These are phyloP conservation scores for Backusella westeae DNA, from an alignment of 192 early-diverging fungal genomes.

Conservation along the genomic window DNA sequence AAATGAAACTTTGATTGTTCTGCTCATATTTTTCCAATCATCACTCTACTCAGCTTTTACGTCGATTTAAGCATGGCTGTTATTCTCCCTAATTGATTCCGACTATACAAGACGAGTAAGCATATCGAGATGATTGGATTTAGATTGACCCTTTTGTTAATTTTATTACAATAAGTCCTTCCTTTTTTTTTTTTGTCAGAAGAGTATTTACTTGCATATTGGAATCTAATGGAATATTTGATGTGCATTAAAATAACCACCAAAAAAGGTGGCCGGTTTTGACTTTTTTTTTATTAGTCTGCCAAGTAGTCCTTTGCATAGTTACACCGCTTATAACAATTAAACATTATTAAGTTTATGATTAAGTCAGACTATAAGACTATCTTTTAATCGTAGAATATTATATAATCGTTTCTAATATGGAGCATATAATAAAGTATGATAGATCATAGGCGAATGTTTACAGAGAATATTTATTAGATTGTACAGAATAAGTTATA, in stretches of 20 bases:
- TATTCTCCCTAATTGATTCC: background rate
- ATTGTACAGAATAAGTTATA: constrained; percentile 9
- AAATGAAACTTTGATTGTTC: background rate
- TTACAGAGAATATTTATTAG: constrained; percentile 5
- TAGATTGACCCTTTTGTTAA: background rate
- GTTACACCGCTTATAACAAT: background rate
- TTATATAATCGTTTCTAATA: background rate
- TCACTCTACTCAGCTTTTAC: background rate
- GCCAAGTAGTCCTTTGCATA: background rate
- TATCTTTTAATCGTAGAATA: background rate
- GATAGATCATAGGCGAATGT: background rate
- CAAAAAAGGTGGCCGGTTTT: background rate
- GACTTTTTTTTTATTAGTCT: background rate
- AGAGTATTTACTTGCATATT: background rate
- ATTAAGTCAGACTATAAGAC: background rate
- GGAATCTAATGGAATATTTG: background rate
- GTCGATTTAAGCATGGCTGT: background rate
- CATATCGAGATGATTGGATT: background rate
- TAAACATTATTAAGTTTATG: background rate
- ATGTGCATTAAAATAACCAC: background rate
- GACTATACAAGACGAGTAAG: background rate
- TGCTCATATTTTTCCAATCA: background rate
- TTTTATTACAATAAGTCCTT: background rate
- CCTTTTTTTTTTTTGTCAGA: background rate
- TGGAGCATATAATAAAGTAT: background rate